Base-by-base conservation (phyloP, 2,329 filamentous ascomycete genomes). In the Neospermospora avenae region DNA sequence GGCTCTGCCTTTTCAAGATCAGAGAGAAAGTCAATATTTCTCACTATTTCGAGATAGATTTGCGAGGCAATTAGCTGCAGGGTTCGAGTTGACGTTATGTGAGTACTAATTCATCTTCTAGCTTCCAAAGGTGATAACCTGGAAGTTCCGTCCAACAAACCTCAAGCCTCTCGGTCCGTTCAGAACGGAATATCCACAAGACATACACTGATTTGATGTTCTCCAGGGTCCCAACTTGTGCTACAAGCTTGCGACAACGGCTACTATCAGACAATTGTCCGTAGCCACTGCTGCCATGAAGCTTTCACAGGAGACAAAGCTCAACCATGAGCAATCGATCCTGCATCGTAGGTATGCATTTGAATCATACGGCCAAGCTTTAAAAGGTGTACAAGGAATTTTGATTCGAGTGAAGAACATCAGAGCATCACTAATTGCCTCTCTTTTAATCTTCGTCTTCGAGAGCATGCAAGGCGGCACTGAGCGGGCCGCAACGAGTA, bases 201-300 rank as follows among this genome's bases (percentile, higher is more conserved):
- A n/a, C n/a, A n/a, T n/a, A n/a, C n/a, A n/a, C n/a, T n/a, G n/a
- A n/a, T n/a, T n/a, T n/a, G n/a, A n/a, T n/a, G n/a, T n/a, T n/a
- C n/a, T n/a, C n/a, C n/a, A n/a, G n/a, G n/a, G n/a, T n/a, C n/a
- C 25, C 41, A 55, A 34, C 41, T 58, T 20, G 49, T 63, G 37
- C 61, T 63, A 13, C 59, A 58, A 56, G 48, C 61, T 42, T 60
- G 58, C 51, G 35, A 41, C 2, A 44, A 57, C 13, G 44, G n/a
- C 13, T 51, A n/a, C 55, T 18, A 52, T 52, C 28, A 44, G 55
- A 18, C 18, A 24, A 14, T 7, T 57, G 28, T 25, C 20, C 16
- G 24, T 57, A 18, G 55, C 44, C 16, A 49, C 22, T 34, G 35
- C 55, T 14, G 55, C 55, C 20, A n/a, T 51, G 24, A 57, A 52